Evolutionary conservation across 176 grass and related monocot species (phyloP).

Genomic region (Carex cristatella): DNA sequence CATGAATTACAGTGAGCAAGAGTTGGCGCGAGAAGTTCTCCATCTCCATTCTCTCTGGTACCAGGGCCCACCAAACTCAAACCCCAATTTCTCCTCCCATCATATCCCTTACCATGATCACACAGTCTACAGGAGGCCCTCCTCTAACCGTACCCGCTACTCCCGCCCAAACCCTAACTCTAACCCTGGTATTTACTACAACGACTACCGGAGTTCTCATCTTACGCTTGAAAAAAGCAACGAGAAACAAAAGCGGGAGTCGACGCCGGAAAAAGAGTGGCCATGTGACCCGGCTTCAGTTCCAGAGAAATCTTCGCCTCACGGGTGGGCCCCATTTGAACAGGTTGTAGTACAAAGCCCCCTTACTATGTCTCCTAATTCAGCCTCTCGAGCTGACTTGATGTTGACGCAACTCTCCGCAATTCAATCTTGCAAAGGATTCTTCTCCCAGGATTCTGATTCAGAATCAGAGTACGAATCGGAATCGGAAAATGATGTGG

Average conservation of each 20-base stretch:
- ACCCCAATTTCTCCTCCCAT: not conserved
- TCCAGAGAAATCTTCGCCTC: not conserved
- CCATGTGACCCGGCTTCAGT: conserved; percentile 12
- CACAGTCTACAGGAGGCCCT: not conserved
- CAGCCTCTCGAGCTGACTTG: not conserved
- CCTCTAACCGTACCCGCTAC: not conserved
- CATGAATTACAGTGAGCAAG: conserved; percentile 10
- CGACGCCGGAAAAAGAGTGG: not conserved
- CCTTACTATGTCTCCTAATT: not conserved
- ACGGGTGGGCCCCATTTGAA: not conserved
- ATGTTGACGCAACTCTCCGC: conserved; percentile 12
- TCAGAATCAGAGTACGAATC: conserved; percentile 7
- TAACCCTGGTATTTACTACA: not conserved
- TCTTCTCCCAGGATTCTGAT: conserved; percentile 32
- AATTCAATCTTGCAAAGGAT: conserved; percentile 25
- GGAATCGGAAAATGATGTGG: conserved; percentile 24
- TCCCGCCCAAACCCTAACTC: not conserved
- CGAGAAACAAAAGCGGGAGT: not conserved
- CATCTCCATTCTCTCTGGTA: conserved; percentile 72
- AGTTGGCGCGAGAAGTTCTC: conserved; percentile 46
- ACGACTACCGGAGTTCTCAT: not conserved
- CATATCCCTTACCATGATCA: not conserved
- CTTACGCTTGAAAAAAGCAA: not conserved
- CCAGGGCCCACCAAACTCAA: conserved; percentile 15
- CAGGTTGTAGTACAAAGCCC: not conserved